phyloP scores from a whole-genome alignment of 2,329 filamentous ascomycete species.

The Penicillium sp. region DNA sequence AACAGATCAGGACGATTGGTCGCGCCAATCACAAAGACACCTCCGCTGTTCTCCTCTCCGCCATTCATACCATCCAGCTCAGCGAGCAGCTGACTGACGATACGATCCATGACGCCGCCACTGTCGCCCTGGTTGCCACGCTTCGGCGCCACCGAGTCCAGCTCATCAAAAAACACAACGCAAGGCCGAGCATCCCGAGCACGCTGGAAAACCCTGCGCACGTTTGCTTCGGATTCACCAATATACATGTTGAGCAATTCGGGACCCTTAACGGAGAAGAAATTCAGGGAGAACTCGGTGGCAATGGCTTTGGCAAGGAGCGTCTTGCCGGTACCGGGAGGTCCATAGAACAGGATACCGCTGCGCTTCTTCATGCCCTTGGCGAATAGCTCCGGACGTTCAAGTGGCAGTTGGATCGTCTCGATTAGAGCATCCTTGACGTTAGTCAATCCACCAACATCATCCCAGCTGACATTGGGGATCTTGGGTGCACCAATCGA shows the following conservation, averaged over 20 bases:
- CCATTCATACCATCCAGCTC: conserved; percentile 98
- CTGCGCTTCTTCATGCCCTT: conserved; percentile 98
- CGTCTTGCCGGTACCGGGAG: conserved; percentile 99
- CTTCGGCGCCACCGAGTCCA: conserved; percentile 96
- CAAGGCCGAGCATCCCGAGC: conserved; percentile 95
- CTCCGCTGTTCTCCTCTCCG: conserved; percentile 74
- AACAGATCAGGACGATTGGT: conserved; percentile 93
- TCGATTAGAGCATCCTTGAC: conserved; percentile 98
- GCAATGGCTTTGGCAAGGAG: conserved; percentile 98
- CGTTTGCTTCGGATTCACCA: conserved; percentile 99
- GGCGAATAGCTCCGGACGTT: conserved; percentile 89
- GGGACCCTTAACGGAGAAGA: conserved; percentile 98
- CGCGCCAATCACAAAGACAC: conserved; percentile 94
- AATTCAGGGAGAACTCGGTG: conserved; percentile 98
- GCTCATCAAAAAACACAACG: conserved; percentile 96
- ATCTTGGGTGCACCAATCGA: conserved; percentile 98
- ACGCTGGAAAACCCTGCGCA: conserved; percentile 99
- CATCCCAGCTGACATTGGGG: conserved; percentile 93
- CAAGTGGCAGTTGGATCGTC: conserved; percentile 90
- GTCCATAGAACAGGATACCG: conserved; percentile 98
- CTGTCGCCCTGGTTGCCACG: conserved; percentile 96
- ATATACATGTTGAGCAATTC: conserved; percentile 99
- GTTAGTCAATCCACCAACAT: conserved; percentile 88
- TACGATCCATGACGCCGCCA: conserved; percentile 96
- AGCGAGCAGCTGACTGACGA: conserved; percentile 90